phyloP scores from a whole-genome alignment of 805 yeast genomes.

The Starmerella sp. region DNA sequence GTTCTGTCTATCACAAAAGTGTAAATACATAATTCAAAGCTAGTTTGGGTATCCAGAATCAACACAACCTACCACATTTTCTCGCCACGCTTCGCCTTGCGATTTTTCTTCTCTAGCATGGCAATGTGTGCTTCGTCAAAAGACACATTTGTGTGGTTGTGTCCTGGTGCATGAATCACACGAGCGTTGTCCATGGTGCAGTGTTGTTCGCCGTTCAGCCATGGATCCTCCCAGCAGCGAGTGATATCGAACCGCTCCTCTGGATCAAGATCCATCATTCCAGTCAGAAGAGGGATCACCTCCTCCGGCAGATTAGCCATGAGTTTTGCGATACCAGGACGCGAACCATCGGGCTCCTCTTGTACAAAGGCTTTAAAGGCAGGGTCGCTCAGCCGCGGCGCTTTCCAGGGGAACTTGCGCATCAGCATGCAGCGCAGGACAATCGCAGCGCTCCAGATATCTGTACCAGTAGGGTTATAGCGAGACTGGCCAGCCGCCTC shows the following conservation, averaged over 20 bases:
- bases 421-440: conserved; percentile 86
- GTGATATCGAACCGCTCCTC: conserved; percentile 46
- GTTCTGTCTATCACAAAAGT: too few relatives aligned
- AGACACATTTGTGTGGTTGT: conserved; percentile 78
- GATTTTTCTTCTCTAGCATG: conserved; percentile 63
- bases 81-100: conserved; percentile 43
- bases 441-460: conserved; percentile 86
- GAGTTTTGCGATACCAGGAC: conserved; percentile 54
- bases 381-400: conserved; percentile 69
- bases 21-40: neutral
- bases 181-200: conserved; percentile 41
- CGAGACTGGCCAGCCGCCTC: conserved; percentile 74
- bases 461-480: conserved; percentile 88
- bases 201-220: conserved; percentile 50
- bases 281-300: conserved; percentile 47
- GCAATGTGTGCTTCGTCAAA: conserved; percentile 95
- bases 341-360: conserved; percentile 20
- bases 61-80: conserved; percentile 28
- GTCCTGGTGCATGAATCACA: conserved; percentile 43
- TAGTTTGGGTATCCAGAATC: neutral
- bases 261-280: conserved; percentile 61
- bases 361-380: conserved; percentile 69
- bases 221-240: conserved; percentile 47
- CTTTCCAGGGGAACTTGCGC: conserved; percentile 90
- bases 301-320: conserved; percentile 58